Conservation (phyloP, 2,329 filamentous ascomycete species). For the Xylaria polymorpha region DNA sequence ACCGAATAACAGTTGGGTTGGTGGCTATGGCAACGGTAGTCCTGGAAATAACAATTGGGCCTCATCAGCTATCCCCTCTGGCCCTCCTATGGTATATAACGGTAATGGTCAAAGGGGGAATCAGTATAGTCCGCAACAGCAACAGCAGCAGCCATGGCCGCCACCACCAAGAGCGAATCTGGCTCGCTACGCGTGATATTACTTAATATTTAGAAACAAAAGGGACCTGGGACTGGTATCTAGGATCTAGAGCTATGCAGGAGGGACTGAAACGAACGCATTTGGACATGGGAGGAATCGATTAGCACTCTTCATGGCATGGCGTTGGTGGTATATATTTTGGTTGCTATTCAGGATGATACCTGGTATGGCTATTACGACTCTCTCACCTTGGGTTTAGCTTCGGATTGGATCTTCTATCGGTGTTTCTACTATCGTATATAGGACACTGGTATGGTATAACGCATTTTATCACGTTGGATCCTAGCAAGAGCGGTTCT, state of each 20-base stretch:
- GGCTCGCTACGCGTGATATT: constrained; percentile 38
- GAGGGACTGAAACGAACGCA: constrained; percentile 14
- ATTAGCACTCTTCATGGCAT: constrained; percentile 36
- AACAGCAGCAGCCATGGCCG: constrained; percentile 38
- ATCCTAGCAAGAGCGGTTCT: constrained; percentile 4
- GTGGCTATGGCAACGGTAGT: constrained; percentile 43
- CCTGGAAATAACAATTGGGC: constrained; percentile 38
- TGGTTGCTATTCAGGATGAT: not conserved
- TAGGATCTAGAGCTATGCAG: constrained; percentile 17
- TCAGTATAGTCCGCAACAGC: constrained; percentile 29
- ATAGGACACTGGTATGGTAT: constrained; percentile 28
- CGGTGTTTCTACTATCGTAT: constrained; percentile 26
- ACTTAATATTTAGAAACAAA: not conserved
- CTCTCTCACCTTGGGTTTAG: constrained; percentile 23
- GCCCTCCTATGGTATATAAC: constrained; percentile 36
- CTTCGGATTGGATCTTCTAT: constrained; percentile 29
- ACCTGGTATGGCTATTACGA: constrained; percentile 18
- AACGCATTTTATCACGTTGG: constrained; percentile 25
- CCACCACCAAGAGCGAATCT: constrained; percentile 23
- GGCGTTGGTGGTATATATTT: constrained; percentile 36
- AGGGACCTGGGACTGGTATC: constrained; percentile 22
- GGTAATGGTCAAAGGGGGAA: constrained; percentile 17
- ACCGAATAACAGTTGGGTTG: constrained; percentile 47
- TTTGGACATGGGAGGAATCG: constrained; percentile 29
- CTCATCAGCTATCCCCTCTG: constrained; percentile 26